These are phyloP conservation scores for Penicillium carneum DNA, from an alignment of 2,329 filamentous ascomycete species.

Conservation along the genomic window DNA sequence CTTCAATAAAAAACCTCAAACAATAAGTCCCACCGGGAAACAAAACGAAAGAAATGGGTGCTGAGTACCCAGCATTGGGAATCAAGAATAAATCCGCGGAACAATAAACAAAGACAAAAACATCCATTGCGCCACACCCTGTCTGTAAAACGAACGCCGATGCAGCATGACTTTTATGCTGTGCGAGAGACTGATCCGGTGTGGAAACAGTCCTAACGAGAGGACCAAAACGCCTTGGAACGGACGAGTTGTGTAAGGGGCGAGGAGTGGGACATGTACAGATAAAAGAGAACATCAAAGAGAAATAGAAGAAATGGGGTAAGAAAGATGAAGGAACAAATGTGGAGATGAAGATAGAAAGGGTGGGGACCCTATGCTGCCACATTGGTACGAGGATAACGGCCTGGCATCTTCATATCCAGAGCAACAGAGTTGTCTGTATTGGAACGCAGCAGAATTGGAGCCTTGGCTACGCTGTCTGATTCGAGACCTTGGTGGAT, in stretches of 20 bases:
- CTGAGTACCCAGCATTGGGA: constrained; percentile 14
- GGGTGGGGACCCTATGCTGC: constrained; percentile 31
- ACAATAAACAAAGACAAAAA: not conserved
- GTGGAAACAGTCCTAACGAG: constrained; percentile 15
- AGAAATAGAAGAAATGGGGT: constrained; percentile 18
- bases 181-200: not conserved
- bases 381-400: constrained; percentile 45
- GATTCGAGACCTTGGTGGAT: constrained; percentile 2
- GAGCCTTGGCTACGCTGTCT: constrained; percentile 5
- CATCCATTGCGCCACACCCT: constrained; percentile 19
- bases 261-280: constrained; percentile 27
- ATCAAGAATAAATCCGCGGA: constrained; percentile 12
- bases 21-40: constrained; percentile 3
- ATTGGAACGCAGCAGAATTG: constrained; percentile 22
- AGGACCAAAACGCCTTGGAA: constrained; percentile 31
- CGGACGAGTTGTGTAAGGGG: constrained; percentile 21
- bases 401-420: constrained; percentile 48
- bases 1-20: not conserved
- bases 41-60: constrained; percentile 19
- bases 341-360: constrained; percentile 11
- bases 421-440: constrained; percentile 44
- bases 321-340: constrained; percentile 15
- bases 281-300: constrained; percentile 13
- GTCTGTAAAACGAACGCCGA: constrained; percentile 31
- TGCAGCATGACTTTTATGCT: constrained; percentile 17